These are phyloP conservation scores for Yamadazyma phyllophila DNA, from an alignment of 805 yeast species.

Conservation along the genomic window DNA sequence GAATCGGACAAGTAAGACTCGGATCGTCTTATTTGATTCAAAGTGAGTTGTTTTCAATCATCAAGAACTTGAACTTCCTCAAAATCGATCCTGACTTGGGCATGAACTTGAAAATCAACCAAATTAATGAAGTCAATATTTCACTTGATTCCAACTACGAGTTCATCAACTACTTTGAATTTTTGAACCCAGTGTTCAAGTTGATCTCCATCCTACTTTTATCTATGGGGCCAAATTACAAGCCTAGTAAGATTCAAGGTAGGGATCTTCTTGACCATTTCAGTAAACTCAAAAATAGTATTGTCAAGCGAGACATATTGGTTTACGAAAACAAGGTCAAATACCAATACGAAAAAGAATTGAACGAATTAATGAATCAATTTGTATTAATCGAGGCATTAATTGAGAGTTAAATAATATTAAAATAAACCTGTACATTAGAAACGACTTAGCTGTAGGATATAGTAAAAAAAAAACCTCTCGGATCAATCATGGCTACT, in stretches of 20 bases:
- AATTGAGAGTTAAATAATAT: conserved; percentile 12
- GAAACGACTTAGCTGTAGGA: background rate
- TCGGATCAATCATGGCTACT: too few relatives aligned
- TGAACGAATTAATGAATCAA: conserved; percentile 53
- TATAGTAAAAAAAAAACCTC: too few relatives aligned
- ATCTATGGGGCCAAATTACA: conserved; percentile 76
- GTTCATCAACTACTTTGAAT: conserved; percentile 48
- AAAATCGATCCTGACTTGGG: conserved; percentile 80
- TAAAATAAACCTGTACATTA: background rate
- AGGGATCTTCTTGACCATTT: conserved; percentile 50
- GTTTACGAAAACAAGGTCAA: conserved; percentile 21
- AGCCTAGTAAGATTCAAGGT: conserved; percentile 53
- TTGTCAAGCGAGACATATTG: conserved; percentile 56
- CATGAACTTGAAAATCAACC: conserved; percentile 41
- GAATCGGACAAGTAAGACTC: conserved; percentile 69
- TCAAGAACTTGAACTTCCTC: conserved; percentile 57
- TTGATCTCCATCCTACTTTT: conserved; percentile 63
- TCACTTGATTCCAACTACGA: conserved; percentile 52
- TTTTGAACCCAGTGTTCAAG: conserved; percentile 73
- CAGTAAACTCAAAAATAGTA: conserved; percentile 56
- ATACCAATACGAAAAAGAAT: conserved; percentile 32
- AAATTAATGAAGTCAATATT: conserved; percentile 29
- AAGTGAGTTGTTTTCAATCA: conserved; percentile 63
- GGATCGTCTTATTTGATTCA: conserved; percentile 81
- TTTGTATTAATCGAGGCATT: conserved; percentile 54